Evolutionary conservation across 2,329 filamentous ascomycete species (phyloP).

Genomic region (Phialophora expanda): DNA sequence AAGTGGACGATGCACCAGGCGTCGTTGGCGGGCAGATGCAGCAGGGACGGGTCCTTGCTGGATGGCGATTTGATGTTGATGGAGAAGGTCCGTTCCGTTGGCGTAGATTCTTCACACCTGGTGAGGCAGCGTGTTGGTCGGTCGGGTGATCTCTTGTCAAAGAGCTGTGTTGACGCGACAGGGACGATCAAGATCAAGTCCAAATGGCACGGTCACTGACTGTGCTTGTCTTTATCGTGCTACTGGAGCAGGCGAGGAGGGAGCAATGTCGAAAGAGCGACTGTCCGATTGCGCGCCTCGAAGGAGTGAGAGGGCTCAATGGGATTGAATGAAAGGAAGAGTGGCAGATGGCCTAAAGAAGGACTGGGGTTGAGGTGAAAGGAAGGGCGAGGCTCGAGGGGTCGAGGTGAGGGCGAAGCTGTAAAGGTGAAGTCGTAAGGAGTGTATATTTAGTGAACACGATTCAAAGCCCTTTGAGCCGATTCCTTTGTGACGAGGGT

Average conservation of each 20-base stretch:
- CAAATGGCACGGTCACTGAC: conserved; percentile 34
- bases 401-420: conserved; percentile 15
- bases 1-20: conserved; percentile 31
- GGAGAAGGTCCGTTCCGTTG: conserved; percentile 27
- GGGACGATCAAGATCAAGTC: conserved; percentile 25
- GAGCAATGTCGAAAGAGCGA: conserved; percentile 25
- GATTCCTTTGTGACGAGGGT: conserved; percentile 14
- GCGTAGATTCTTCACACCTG: conserved; percentile 33
- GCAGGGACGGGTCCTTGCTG: conserved; percentile 14
- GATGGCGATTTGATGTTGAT: conserved; percentile 16
- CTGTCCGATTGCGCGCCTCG: conserved; percentile 29
- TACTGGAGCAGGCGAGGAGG: conserved; percentile 9
- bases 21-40: conserved; percentile 5
- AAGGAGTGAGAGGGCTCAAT: conserved; percentile 34
- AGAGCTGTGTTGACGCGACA: conserved; percentile 29
- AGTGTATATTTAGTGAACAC: conserved; percentile 17
- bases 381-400: conserved; percentile 12
- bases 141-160: conserved; percentile 30
- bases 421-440: conserved; percentile 6
- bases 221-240: conserved; percentile 26
- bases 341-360: conserved; percentile 29
- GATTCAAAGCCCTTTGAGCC: neutral
- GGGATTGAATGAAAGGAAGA: conserved; percentile 27
- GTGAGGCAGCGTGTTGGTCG: conserved; percentile 29
- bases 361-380: conserved; percentile 24